phyloP scores from a whole-genome alignment of 495 filamentous ascomycete species.

The Penicillium fimorum region DNA sequence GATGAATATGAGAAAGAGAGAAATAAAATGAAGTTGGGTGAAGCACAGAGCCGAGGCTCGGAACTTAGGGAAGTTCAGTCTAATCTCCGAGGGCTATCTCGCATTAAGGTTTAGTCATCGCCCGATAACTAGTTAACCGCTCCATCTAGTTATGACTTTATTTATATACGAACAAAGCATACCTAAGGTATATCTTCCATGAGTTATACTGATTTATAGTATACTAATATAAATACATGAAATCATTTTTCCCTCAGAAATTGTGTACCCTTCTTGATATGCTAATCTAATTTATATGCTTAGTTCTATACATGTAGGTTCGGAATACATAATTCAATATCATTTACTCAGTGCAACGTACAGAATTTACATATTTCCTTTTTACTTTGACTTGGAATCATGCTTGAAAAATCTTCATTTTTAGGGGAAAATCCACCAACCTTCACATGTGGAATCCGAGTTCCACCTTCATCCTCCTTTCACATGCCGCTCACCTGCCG shows the following conservation, averaged over 20 bases:
- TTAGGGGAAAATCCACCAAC: background rate
- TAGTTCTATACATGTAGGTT: no score
- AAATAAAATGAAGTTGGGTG: background rate
- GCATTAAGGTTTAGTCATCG: background rate
- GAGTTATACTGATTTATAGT: background rate
- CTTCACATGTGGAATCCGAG: background rate
- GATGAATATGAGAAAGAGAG: conserved; percentile 9
- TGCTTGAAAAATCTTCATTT: background rate
- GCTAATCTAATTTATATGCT: no score
- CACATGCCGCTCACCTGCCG: background rate
- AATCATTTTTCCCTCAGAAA: no score
- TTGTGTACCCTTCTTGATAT: background rate
- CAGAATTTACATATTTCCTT: background rate
- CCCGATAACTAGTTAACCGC: background rate
- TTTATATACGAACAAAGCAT: background rate
- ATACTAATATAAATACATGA: background rate
- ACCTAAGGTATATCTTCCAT: background rate
- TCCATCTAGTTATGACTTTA: background rate
- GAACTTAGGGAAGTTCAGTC: conserved; percentile 16
- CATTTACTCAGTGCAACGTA: background rate
- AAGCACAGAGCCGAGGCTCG: conserved; percentile 28
- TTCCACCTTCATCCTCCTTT: background rate
- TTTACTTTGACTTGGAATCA: background rate
- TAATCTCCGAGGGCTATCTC: conserved; percentile 3
- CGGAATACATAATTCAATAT: background rate